Base-by-base conservation (phyloP, 805 yeast species). In the Metschnikowia cubensis region DNA sequence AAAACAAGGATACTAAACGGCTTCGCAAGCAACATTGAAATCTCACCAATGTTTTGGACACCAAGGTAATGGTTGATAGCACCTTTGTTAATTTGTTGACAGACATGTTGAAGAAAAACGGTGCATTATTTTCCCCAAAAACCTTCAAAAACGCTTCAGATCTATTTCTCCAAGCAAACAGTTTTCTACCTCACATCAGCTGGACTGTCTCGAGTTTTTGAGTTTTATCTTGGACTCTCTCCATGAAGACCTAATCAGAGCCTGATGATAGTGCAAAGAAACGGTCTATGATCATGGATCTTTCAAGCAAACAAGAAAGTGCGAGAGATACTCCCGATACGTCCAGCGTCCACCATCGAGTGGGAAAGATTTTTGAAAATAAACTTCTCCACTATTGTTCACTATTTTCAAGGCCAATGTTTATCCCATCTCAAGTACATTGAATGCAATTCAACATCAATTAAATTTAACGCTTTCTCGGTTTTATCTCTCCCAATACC, bases 331-430 rank as follows among this genome's bases (percentile, higher is more conserved):
- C 67, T 89, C 60, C 86, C 95, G 0, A 75, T 89, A 2, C 75
- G 96, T 50, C 73, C 87, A 22, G 97, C 96, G 0, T 84, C 96
- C 0, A 80, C 94, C 0, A 81, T 89, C 45, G 97, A 91, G 63
- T 91, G 98, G 98, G 96, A 88, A 60, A 72, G 95, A 50, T 89
- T 89, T 63, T 70, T 89, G 49, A 83, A 82, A 50, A 78, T 87
- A 18, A 89, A 91, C 62, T 83, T 85, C 55, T 89, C 96, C 35
- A 76, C 84, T 1, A 77, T 91, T 21, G 94, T 87, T 2, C 91
- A 87, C 57, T 77, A 82, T 46, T 89, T 89, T 64, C 96, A 89
- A 63, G 98, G 97, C 1, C 97, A 91, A 66, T 87, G 84, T 59
- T 76, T 86, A 44, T 87, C 95, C n/a, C 84, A 81, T 48, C 71